Base-by-base conservation (phyloP, 192 early-diverging fungal genomes). In the Umbelopsis vinacea region DNA sequence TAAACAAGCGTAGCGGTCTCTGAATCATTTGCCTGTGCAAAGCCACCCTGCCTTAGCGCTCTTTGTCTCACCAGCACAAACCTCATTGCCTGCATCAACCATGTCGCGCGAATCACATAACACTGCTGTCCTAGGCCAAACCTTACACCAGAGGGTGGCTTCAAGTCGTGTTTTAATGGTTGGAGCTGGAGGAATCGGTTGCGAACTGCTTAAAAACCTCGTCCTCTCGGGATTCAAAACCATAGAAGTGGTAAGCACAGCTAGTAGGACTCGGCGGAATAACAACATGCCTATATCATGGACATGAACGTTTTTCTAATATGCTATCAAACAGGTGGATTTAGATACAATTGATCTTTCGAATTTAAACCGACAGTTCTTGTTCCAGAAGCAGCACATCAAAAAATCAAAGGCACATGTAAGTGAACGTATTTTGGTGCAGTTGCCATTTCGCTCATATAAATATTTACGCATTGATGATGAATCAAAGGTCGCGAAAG, bases 361-460 rank as follows among this genome's bases (percentile, higher is more conserved):
- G 26, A 99, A 99, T 80, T 82, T 99, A 57, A 99, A 99, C 83
- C 84, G 98, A n/a, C 98, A 99, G 84, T 99, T 99, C 70, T 86
- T 99, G 57, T 99, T 99, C 86, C 97, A 96, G 82, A 91, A 88
- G 50, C 83, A 92, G 60, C 96, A 99, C 77, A 93, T 99, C 67
- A 90, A 90, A 70, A 92, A 95, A 79, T 85, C 96, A 66, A 99
- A 99, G 76, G 93, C 96, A 4, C 81, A 92, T 55, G 93, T 92
- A 77, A 80, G 85, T 71, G 38, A 55, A 72, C 53, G 14, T 70
- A 52, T 21, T 15, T n/a, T 9, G 23, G 24, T 21, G 7, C 47
- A 55, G 45, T 47, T 46, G 6, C 2, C 40, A 76, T 17, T 52
- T 21, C 8, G 15, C 19, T 45, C 29, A 63, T 5, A 0, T 43